These are phyloP conservation scores for Blastobotrys apis DNA, from an alignment of 1,139 yeast species.

Conservation along the genomic window DNA sequence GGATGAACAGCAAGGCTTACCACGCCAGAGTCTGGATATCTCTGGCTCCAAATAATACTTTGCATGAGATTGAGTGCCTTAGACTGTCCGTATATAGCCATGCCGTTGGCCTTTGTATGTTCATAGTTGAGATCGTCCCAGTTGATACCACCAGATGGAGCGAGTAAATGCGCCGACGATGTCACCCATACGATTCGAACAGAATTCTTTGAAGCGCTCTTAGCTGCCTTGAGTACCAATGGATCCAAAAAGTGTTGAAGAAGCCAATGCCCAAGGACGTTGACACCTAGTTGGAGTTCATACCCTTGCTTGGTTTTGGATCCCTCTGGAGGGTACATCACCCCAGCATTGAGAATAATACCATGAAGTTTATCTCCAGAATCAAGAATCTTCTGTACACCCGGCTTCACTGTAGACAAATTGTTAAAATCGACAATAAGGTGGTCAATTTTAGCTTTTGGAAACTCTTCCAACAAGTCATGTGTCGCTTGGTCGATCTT, in stretches of 20 bases:
- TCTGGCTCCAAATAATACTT: conserved; percentile 42
- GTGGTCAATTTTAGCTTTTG: conserved; percentile 25
- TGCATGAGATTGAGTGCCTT: conserved; percentile 46
- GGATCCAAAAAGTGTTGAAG: conserved; percentile 48
- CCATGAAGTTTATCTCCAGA: conserved; percentile 29
- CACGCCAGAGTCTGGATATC: conserved; percentile 37
- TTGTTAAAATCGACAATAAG: conserved; percentile 43
- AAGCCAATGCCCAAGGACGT: conserved; percentile 49
- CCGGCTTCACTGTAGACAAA: conserved; percentile 43
- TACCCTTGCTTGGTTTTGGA: conserved; percentile 42
- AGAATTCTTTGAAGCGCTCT: conserved; percentile 15
- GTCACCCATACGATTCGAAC: conserved; percentile 46
- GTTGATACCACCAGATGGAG: conserved; percentile 27
- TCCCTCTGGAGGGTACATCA: conserved; percentile 40
- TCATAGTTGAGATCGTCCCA: conserved; percentile 9
- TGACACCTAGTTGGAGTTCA: conserved; percentile 50
- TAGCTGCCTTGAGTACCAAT: conserved; percentile 38
- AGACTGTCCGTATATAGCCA: conserved; percentile 43
- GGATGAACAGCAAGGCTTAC: conserved; percentile 45
- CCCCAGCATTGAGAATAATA: conserved; percentile 41
- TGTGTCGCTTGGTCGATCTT: conserved; percentile 39
- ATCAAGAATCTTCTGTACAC: conserved; percentile 35
- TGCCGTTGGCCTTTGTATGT: conserved; percentile 3
- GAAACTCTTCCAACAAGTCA: conserved; percentile 29
- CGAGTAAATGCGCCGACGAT: conserved; percentile 18